Evolutionary conservation across 495 filamentous ascomycete species (phyloP).

Genomic region (Penicillium lividum): DNA sequence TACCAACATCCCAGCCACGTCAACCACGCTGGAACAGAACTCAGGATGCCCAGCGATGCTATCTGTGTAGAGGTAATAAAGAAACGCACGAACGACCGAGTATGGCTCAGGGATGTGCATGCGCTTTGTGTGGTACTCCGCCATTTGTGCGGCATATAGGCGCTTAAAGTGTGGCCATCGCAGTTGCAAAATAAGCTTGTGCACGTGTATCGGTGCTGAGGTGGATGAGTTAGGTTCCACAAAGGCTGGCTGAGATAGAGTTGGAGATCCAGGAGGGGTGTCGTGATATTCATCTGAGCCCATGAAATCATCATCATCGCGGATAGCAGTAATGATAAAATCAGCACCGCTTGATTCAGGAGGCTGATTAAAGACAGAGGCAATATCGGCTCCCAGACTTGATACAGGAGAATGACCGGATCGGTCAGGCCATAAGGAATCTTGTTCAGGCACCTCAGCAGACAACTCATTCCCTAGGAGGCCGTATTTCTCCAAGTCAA

Average conservation of each 20-base stretch:
- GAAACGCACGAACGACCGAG: slow-evolving; percentile 87
- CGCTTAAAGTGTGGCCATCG: slow-evolving; percentile 96
- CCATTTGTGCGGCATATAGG: slow-evolving; percentile 89
- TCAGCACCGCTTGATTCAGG: slow-evolving; percentile 79
- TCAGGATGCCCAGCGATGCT: slow-evolving; percentile 71
- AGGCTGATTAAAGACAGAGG: slow-evolving; percentile 77
- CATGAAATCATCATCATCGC: slow-evolving; percentile 57
- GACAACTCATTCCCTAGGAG: slow-evolving; percentile 77
- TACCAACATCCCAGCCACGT: slow-evolving; percentile 93
- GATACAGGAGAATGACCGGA: slow-evolving; percentile 47
- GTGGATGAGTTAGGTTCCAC: slow-evolving; percentile 63
- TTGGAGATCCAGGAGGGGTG: slow-evolving; percentile 32
- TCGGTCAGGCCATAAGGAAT: slow-evolving; percentile 54
- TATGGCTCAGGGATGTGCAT: slow-evolving; percentile 99
- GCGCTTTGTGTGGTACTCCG: slow-evolving; percentile 91
- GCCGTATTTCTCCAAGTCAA: slow-evolving; percentile 84
- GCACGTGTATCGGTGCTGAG: slow-evolving; percentile 85
- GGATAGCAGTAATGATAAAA: slow-evolving; percentile 79
- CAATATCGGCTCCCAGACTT: slow-evolving; percentile 78
- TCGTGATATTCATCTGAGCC: slow-evolving; percentile 59
- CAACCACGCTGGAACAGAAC: slow-evolving; percentile 68
- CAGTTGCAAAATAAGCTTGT: slow-evolving; percentile 88
- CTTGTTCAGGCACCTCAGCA: slow-evolving; percentile 58
- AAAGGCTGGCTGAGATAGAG: slow-evolving; percentile 56
- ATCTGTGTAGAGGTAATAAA: slow-evolving; percentile 96